Evolutionary conservation across 345 rosid genomes (phyloP).

Genomic region (Lenwebbia sp.): DNA sequence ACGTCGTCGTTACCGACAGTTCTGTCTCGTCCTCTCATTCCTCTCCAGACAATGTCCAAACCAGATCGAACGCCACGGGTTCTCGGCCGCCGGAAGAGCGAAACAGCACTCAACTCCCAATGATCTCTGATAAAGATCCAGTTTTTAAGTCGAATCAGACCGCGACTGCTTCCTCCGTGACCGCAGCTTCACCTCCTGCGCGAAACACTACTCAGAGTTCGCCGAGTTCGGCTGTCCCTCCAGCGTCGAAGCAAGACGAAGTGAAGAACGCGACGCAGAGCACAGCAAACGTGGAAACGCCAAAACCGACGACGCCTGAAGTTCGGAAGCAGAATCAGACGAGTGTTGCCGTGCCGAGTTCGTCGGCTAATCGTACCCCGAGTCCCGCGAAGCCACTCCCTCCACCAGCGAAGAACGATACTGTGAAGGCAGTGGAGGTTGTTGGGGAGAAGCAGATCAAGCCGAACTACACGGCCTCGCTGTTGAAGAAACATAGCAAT

Average conservation of each 20-base stretch:
- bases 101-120: background rate
- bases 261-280: background rate
- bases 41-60: background rate
- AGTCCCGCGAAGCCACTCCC: background rate
- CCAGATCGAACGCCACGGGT: slow-evolving; percentile 4
- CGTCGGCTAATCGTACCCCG: background rate
- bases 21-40: slow-evolving; percentile 1
- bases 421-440: slow-evolving; percentile 10
- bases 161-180: background rate
- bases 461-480: slow-evolving; percentile 31
- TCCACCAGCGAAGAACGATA: slow-evolving; percentile 3
- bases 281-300: background rate
- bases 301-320: background rate
- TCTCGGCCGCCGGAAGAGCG: background rate
- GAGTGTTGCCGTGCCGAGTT: slow-evolving; percentile 1
- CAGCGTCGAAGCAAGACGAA: background rate
- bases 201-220: background rate
- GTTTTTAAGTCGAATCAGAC: slow-evolving; percentile 4
- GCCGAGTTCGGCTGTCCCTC: background rate
- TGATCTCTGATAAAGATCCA: slow-evolving; percentile 5
- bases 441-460: slow-evolving; percentile 5
- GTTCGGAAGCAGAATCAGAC: background rate
- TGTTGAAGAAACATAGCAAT: slow-evolving; percentile 26
- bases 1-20: background rate
- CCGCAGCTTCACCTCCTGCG: background rate